Base-by-base conservation (phyloP, 106 monocot genomes). In the Acanthochlamys bracteata region DNA sequence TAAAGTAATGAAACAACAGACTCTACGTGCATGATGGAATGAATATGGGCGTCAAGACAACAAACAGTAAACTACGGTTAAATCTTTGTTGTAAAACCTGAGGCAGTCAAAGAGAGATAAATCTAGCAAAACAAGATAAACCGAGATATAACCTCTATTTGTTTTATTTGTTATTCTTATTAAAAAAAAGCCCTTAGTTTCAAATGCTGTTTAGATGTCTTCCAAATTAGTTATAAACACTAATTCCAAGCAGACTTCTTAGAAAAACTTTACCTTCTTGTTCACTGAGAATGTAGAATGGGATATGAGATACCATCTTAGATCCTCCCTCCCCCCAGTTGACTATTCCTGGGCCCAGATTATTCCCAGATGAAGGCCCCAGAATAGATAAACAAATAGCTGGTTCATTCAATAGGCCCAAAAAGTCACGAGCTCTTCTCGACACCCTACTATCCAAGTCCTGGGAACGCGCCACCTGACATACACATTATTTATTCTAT, bases 401-500 rank as follows among this genome's bases (percentile, higher is more conserved):
- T 21, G 90, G 87, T 56, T 96, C 96, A 73, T 79, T 83, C 84
- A 96, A 76, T 59, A 96, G 40, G n/a, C 90, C 82, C 55, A 96
- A 54, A 81, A 78, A 96, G 65, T 96, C 90, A 76, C 86, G 82
- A 40, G 90, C 90, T 59, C 90, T 78, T 42, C 71, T 80, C 84
- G 82, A 83, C 3, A 96, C 95, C 67, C 86, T 85, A 68, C 39
- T 84, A 47, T 87, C 86, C 49, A 69, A 68, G 45, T 62, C 82
- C 60, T 59, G 77, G 52, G 90, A 87, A 16, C 90, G 83, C 27
- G 87, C 95, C 39, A 90, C 94, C 93, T 92, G 71, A 41, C 22
- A 65, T 11, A 9, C 43, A 9, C 43, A 45, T 13, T 9, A 45
- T 49, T 17, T 49, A 49, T 49, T 10, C 12, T 4, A 49, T 14